Conservation (phyloP, 2,329 filamentous ascomycete genomes). For the Ceratocystis cubensis region DNA sequence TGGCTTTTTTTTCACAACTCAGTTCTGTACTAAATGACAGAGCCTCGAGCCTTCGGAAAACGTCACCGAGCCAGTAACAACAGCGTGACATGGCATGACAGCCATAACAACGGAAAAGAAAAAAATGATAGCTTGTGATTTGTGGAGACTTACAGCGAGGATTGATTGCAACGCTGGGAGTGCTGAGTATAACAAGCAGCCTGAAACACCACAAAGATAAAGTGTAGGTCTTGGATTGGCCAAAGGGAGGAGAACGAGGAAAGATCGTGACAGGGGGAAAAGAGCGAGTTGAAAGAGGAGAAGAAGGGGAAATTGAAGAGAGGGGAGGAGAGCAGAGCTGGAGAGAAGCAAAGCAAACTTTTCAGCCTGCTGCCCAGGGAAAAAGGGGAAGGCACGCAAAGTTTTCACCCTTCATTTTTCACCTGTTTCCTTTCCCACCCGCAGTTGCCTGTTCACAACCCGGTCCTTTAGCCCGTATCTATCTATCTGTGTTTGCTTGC, state of each 20-base stretch:
- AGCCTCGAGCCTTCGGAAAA: slow-evolving; percentile 4
- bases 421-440: neutral
- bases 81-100: slow-evolving; percentile 8
- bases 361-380: neutral
- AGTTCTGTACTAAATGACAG: neutral
- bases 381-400: neutral
- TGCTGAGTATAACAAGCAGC: neutral
- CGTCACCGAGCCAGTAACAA: slow-evolving; percentile 3
- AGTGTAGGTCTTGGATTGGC: neutral
- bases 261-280: neutral
- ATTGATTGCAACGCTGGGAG: neutral
- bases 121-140: neutral
- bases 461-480: neutral
- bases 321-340: neutral
- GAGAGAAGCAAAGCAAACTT: neutral
- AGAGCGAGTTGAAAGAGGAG: neutral
- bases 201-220: neutral
- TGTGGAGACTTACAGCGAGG: slow-evolving; percentile 4
- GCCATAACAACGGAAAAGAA: neutral
- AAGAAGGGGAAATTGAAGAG: neutral
- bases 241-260: neutral
- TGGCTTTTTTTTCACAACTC: neutral
- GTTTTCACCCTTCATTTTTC: neutral
- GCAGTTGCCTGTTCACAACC: neutral
- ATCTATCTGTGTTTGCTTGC: neutral